Conservation (phyloP, 768 basidiomycete genomes). For the Rhodotorula toruloides region DNA sequence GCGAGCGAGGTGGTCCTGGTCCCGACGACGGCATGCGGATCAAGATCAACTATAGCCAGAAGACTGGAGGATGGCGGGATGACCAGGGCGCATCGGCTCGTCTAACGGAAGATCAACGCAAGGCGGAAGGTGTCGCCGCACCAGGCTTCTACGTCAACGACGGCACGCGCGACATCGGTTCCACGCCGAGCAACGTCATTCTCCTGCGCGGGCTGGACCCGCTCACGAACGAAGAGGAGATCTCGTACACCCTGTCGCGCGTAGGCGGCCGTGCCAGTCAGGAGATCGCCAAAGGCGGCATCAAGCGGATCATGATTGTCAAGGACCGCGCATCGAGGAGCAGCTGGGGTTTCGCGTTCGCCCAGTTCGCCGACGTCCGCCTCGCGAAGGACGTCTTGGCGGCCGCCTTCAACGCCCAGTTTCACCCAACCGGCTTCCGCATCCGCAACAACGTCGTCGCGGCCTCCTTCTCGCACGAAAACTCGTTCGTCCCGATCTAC, state of each 20-base stretch:
- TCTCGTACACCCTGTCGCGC: conserved; percentile 72
- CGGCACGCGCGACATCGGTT: conserved; percentile 92
- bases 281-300: conserved; percentile 55
- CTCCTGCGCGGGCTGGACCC: conserved; percentile 87
- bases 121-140: conserved; percentile 46
- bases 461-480: conserved; percentile 75
- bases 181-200: conserved; percentile 69
- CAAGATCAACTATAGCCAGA: conserved; percentile 78
- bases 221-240: conserved; percentile 78
- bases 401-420: conserved; percentile 75
- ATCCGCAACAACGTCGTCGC: conserved; percentile 85
- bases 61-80: conserved; percentile 34
- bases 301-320: conserved; percentile 80
- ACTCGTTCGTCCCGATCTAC: conserved; percentile 40
- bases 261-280: conserved; percentile 60
- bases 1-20: conserved; percentile 72
- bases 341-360: conserved; percentile 90
- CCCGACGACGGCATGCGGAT: conserved; percentile 75
- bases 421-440: conserved; percentile 88
- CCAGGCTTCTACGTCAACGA: conserved; percentile 64
- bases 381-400: conserved; percentile 75
- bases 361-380: conserved; percentile 82
- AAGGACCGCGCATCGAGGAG: conserved; percentile 81
- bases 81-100: conserved; percentile 65
- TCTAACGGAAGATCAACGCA: conserved; percentile 31